Percentiles rank a stretch among this genome's conserved stretches.
Evolutionary conservation across 2,329 filamentous ascomycete species (phyloP).

Genomic region (Nemania diffusa): DNA sequence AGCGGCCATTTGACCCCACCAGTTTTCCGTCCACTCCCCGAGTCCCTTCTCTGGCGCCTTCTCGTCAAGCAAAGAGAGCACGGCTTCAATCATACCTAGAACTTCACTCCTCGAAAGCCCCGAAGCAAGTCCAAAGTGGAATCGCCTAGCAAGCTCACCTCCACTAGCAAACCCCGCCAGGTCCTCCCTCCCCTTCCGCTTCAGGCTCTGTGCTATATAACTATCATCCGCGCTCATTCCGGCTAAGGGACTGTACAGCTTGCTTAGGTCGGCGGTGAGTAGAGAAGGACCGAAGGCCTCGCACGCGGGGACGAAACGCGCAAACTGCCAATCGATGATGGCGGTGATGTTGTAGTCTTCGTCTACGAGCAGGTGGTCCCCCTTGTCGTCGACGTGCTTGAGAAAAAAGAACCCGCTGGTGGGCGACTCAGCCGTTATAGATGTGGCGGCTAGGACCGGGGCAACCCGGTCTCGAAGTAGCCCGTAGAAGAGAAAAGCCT

Average conservation of each 20-base stretch:
- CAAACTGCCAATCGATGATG: conserved; percentile 55
- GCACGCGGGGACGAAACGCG: conserved; percentile 41
- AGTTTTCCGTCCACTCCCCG: neutral
- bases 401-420: conserved; percentile 36
- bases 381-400: conserved; percentile 50
- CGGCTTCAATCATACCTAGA: conserved; percentile 10
- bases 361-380: conserved; percentile 44
- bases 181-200: conserved; percentile 23
- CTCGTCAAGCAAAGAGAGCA: conserved; percentile 28
- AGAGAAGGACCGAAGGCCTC: conserved; percentile 25
- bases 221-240: conserved; percentile 13
- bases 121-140: conserved; percentile 23
- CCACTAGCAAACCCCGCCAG: conserved; percentile 14
- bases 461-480: conserved; percentile 8
- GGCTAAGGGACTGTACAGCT: neutral
- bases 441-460: conserved; percentile 2
- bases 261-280: conserved; percentile 4
- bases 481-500: conserved; percentile 21
- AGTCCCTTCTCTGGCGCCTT: conserved; percentile 1
- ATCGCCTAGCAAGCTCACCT: conserved; percentile 25
- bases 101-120: conserved; percentile 12
- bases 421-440: neutral
- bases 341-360: conserved; percentile 52
- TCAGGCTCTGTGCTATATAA: neutral
- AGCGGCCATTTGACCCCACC: conserved; percentile 6